Conservation (phyloP, 495 filamentous ascomycete species). For the Xylaria scruposa region DNA sequence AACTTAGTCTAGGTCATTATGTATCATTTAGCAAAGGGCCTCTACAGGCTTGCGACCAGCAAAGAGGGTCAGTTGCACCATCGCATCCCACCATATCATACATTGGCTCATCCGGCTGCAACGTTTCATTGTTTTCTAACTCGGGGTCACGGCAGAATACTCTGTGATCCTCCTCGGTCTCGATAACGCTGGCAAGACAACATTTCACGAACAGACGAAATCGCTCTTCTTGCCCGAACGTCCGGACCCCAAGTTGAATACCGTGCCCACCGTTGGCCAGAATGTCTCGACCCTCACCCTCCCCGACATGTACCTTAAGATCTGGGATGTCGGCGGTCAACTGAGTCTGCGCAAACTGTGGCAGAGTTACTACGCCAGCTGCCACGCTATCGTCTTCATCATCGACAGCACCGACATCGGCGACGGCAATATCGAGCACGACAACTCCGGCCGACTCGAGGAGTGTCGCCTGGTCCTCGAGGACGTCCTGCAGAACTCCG, state of each 20-base stretch:
- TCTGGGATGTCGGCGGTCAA: constrained; percentile 98
- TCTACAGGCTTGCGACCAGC: constrained; percentile 92
- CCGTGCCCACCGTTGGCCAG: constrained; percentile 96
- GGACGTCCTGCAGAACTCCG: constrained; percentile 80
- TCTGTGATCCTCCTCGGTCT: constrained; percentile 96
- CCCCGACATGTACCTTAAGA: constrained; percentile 92
- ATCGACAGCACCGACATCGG: constrained; percentile 94
- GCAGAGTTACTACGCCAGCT: constrained; percentile 93
- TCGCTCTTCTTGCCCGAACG: constrained; percentile 75
- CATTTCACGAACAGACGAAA: constrained; percentile 95
- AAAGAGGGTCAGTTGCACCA: constrained; percentile 74
- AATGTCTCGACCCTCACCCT: constrained; percentile 91
- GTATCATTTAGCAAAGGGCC: constrained; percentile 95
- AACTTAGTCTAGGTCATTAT: constrained; percentile 54
- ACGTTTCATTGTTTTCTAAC: constrained; percentile 14
- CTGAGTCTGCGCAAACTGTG: constrained; percentile 86
- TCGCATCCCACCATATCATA: neutral
- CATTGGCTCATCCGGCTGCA: neutral
- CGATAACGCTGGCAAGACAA: constrained; percentile 98
- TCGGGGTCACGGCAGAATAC: constrained; percentile 70
- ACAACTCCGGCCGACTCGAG: constrained; percentile 69
- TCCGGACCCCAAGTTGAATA: constrained; percentile 66
- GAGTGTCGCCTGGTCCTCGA: constrained; percentile 91
- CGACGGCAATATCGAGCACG: constrained; percentile 69
- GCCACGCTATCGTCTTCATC: constrained; percentile 96